phyloP scores from a whole-genome alignment of 495 filamentous ascomycete genomes.

The Xylaria intraflava region DNA sequence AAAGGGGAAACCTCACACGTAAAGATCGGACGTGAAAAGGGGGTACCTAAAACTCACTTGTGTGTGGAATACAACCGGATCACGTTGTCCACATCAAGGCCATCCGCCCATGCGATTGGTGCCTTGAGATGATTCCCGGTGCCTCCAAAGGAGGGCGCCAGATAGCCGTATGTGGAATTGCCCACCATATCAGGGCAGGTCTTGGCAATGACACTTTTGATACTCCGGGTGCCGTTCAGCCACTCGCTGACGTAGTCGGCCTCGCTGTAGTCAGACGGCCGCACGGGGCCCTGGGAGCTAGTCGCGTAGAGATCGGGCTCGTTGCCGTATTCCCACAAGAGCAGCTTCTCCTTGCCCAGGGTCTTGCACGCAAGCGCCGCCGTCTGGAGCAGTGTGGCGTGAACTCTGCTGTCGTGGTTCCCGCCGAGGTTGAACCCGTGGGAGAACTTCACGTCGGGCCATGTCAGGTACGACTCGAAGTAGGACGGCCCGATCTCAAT shows the following conservation, averaged over 20 bases:
- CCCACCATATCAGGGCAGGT: constrained; percentile 46
- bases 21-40: not conserved
- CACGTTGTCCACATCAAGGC: constrained; percentile 42
- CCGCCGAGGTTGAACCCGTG: constrained; percentile 60
- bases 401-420: constrained; percentile 44
- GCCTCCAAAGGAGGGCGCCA: constrained; percentile 58
- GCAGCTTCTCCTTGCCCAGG: constrained; percentile 42
- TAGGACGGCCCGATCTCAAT: constrained; percentile 55
- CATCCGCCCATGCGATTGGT: constrained; percentile 44
- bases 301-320: constrained; percentile 60
- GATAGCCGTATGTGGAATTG: constrained; percentile 41
- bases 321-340: constrained; percentile 59
- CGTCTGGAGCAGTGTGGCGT: constrained; percentile 48
- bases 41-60: constrained; percentile 40
- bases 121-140: constrained; percentile 47
- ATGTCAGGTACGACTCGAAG: constrained; percentile 61
- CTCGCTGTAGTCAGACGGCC: constrained; percentile 52
- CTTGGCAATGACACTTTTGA: constrained; percentile 42
- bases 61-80: constrained; percentile 56
- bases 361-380: constrained; percentile 56
- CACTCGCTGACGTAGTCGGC: constrained; percentile 55
- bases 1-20: too few relatives aligned
- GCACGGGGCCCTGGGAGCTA: constrained; percentile 45
- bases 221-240: constrained; percentile 46
- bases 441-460: constrained; percentile 49